Evolutionary conservation across 306 rosid species (phyloP), one percentile per base, ranked within the genome.

Genomic region (Arachis hypogaea): DNA sequence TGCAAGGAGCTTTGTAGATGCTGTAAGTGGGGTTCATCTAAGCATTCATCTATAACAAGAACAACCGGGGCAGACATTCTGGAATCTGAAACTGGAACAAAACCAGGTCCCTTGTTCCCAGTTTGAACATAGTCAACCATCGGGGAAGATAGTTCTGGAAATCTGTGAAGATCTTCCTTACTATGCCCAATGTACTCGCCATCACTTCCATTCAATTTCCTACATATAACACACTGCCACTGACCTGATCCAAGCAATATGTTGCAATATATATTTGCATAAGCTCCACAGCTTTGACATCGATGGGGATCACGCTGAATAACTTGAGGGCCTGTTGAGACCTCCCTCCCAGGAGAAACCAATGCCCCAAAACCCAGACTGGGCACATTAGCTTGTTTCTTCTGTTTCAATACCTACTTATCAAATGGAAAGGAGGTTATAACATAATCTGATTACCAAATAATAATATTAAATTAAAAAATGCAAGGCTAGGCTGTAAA

Each of bases 361-460:
- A 95, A 78, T 59, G 96, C 99, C 86, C 99, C 99, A 77, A 95
- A 92, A 83, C 99, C 96, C 88, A 95, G 82, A 90, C 98, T 92
- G 44, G 97, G 99, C 40, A 88, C 92, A 66, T 95, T 95, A 62
- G 92, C 90, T 69, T 81, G 95, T 83, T 95, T 95, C 88, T 92
- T 95, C 80, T 80, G 88, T 82, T 92, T 95, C 82, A 90, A 78
- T 59, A 92, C 86, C 99, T 95, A 78, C 60, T 76, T 47, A 33
- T 68, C 79, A 72, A 72, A 81, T 52, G 28, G 30, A 45, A 55
- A 54, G 59, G 71, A 71, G 14, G 42, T 77, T 58, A 74, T 78
- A 57, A 68, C 45, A 56, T 14, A 49, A 57, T 66, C 43, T 8
- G 42, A 29, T 28, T 73, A 22, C 41, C 14, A 11, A 0, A 3